A percentile compares a stretch with the other conserved stretches of the same genome.
Evolutionary conservation across 116 monocot species (phyloP).

Genomic region (Cymodocea nodosa): DNA sequence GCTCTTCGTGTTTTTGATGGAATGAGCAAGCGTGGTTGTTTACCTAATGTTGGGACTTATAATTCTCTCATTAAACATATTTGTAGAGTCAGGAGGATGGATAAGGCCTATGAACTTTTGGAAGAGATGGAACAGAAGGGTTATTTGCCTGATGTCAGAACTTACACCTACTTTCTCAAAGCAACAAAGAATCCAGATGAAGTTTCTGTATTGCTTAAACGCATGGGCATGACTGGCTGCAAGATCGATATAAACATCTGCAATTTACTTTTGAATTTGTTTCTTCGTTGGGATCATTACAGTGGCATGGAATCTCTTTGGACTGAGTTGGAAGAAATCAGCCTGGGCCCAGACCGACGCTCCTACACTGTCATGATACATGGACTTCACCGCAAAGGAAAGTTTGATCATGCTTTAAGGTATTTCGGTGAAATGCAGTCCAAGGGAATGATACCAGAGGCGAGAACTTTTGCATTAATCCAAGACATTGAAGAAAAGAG

Average conservation of each 20-base stretch:
- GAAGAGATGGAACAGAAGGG: conserved; percentile 58
- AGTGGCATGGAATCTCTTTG: conserved; percentile 31
- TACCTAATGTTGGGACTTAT: conserved; percentile 61
- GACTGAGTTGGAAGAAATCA: conserved; percentile 57
- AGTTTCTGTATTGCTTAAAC: conserved; percentile 24
- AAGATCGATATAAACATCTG: conserved; percentile 34
- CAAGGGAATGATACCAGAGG: conserved; percentile 65
- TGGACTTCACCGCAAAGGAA: conserved; percentile 44
- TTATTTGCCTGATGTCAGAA: conserved; percentile 42
- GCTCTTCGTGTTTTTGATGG: conserved; percentile 66
- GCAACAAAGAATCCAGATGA: conserved; percentile 39
- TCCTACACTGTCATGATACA: conserved; percentile 71
- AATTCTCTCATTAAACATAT: conserved; percentile 77
- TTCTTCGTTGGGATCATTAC: conserved; percentile 42
- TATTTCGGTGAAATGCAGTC: conserved; percentile 45
- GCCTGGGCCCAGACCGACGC: conserved; percentile 66
- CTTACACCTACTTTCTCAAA: conserved; percentile 59
- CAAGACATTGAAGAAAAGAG: conserved; percentile 29
- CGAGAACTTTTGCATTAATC: conserved; percentile 42
- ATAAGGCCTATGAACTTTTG: conserved; percentile 60
- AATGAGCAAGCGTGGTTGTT: conserved; percentile 52
- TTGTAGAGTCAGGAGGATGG: conserved; percentile 63
- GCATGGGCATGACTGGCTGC: conserved; percentile 44
- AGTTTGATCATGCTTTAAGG: conserved; percentile 38
- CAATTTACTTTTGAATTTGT: conserved; percentile 60